Percentiles rank a stretch among this genome's conserved stretches.
phyloP scores from a whole-genome alignment of 1,139 yeast genomes.

The Suhomyces taliae region DNA sequence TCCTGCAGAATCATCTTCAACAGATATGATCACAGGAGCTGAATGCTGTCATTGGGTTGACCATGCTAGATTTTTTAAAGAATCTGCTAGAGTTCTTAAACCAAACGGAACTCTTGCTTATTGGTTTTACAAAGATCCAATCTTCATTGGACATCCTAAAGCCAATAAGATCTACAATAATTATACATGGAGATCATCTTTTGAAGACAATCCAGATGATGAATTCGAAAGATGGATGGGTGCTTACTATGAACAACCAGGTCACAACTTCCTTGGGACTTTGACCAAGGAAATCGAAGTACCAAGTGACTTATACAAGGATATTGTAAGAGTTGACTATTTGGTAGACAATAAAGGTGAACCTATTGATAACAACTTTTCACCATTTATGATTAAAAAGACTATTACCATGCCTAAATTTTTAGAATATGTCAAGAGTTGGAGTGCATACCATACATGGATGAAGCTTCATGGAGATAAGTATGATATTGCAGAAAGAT shows the following conservation, averaged over 20 bases:
- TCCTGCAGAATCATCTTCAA: conserved; percentile 14
- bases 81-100: conserved; percentile 29
- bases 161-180: conserved; percentile 31
- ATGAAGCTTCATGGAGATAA: conserved; percentile 27
- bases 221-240: conserved; percentile 43
- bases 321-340: conserved; percentile 28
- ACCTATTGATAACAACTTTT: conserved; percentile 15
- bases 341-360: conserved; percentile 20
- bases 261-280: conserved; percentile 34
- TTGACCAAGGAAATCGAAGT: conserved; percentile 27
- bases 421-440: conserved; percentile 35
- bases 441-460: conserved; percentile 38
- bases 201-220: conserved; percentile 25
- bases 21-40: conserved; percentile 45
- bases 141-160: conserved; percentile 27
- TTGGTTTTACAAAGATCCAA: conserved; percentile 46
- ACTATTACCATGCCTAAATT: conserved; percentile 25
- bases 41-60: conserved; percentile 51
- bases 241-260: conserved; percentile 48
- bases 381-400: conserved; percentile 24
- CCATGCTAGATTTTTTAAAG: conserved; percentile 31
- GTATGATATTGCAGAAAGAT: conserved; percentile 23
- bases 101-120: conserved; percentile 43
- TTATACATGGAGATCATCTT: conserved; percentile 19
- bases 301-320: conserved; percentile 29